These are phyloP conservation scores for Boletus semigastroideus DNA, from an alignment of 1,284 basidiomycete species.

Conservation along the genomic window DNA sequence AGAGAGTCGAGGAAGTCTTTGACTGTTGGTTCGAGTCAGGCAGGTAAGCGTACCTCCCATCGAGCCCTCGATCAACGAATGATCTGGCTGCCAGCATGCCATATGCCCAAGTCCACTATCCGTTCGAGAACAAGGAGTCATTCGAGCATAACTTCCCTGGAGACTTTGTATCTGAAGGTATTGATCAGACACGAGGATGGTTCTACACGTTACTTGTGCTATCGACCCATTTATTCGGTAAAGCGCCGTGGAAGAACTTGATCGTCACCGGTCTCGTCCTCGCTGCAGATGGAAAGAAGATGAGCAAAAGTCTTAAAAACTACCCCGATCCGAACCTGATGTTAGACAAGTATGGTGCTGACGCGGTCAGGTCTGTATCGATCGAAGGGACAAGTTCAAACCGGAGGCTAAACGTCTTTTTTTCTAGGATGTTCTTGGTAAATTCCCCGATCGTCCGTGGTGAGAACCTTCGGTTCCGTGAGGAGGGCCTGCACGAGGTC, in stretches of 20 bases:
- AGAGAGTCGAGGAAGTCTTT: constrained; percentile 95
- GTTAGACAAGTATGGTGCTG: constrained; percentile 92
- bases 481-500: constrained; percentile 97
- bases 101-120: constrained; percentile 97
- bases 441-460: constrained; percentile 99
- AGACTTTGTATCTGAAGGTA: constrained; percentile 98
- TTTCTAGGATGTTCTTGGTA: constrained; percentile 88
- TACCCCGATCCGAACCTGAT: constrained; percentile 97
- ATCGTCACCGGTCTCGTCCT: constrained; percentile 96
- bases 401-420: neutral
- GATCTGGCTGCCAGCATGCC: constrained; percentile 78
- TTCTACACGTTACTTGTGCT: constrained; percentile 98
- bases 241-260: constrained; percentile 97
- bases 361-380: constrained; percentile 77
- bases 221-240: constrained; percentile 91
- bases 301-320: constrained; percentile 98
- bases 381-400: neutral
- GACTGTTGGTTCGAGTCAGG: constrained; percentile 99
- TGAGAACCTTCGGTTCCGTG: constrained; percentile 96
- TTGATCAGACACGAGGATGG: constrained; percentile 96
- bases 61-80: neutral
- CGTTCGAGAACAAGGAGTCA: constrained; percentile 93
- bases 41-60: constrained; percentile 54
- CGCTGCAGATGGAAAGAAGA: constrained; percentile 98
- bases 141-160: constrained; percentile 90